Conservation (phyloP, 148 eudicot species). For the Rhododendron henanense region DNA sequence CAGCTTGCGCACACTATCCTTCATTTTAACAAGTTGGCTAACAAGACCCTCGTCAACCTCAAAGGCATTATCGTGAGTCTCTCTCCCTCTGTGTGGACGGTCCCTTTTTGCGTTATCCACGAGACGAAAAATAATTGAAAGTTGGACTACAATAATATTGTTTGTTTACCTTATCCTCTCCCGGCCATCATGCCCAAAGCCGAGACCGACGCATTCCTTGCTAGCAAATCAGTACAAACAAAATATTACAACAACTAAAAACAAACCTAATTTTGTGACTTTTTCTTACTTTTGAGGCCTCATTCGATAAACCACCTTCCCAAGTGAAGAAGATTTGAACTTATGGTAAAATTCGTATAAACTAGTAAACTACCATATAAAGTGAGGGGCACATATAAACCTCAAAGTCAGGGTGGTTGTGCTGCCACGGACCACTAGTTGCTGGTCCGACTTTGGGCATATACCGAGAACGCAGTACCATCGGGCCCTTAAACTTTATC, state of each 20-base stretch:
- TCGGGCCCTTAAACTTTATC: no score
- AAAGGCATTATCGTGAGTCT: conserved; percentile 64
- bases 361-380: no score
- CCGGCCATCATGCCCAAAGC: not conserved
- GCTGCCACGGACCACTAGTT: no score
- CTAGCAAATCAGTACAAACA: not conserved
- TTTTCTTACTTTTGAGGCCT: not conserved
- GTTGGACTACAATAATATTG: not conserved
- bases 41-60: conserved; percentile 46
- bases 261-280: not conserved
- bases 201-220: not conserved
- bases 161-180: not conserved
- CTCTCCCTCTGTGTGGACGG: not conserved
- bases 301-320: no score
- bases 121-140: not conserved
- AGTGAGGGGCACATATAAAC: no score
- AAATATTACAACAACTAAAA: not conserved
- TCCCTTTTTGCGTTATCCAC: not conserved
- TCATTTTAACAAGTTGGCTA: conserved; percentile 35
- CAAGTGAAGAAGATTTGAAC: no score
- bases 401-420: no score
- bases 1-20: conserved; percentile 70
- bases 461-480: no score
- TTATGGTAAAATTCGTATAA: no score
- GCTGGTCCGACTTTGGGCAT: no score